Conservation (phyloP, 148 eudicot genomes). For the Linanthus parryae region DNA sequence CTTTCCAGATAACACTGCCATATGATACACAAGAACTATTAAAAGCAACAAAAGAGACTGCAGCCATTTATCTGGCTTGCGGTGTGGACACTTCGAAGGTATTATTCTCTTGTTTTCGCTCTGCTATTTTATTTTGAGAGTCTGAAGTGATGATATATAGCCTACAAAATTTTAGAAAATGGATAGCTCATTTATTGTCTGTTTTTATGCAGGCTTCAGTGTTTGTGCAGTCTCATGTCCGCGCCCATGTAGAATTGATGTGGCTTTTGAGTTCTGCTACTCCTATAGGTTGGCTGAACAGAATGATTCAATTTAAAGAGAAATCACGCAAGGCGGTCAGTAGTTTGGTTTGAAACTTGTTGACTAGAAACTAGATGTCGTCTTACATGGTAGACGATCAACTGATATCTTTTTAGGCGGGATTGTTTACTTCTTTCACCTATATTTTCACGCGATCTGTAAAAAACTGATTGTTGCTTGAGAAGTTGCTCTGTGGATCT, state of each 20-base stretch:
- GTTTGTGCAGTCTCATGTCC: conserved; percentile 98
- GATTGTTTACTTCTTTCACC: too few species aligned
- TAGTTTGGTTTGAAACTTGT: too few species aligned
- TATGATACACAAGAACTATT: conserved; percentile 73
- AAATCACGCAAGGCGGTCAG: conserved; percentile 89
- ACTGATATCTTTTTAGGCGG: too few species aligned
- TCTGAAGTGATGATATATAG: conserved; percentile 6
- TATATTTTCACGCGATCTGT: too few species aligned
- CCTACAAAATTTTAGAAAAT: neutral
- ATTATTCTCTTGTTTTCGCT: conserved; percentile 1
- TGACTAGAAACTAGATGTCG: too few species aligned
- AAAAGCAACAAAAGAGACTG: conserved; percentile 81
- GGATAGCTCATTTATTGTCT: conserved; percentile 9
- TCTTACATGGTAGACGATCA: too few species aligned
- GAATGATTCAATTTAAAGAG: conserved; percentile 98
- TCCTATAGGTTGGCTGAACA: conserved; percentile 96
- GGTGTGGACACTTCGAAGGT: conserved; percentile 93
- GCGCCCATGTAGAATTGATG: conserved; percentile 95
- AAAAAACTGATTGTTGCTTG: too few species aligned
- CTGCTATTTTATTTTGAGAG: neutral
- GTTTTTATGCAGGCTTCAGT: conserved; percentile 67
- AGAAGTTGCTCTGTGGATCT: too few species aligned
- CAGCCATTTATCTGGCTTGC: conserved; percentile 93
- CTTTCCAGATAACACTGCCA: conserved; percentile 89
- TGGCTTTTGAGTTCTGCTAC: conserved; percentile 94